Conservation (phyloP, 2,329 filamentous ascomycete genomes). For the Nigrospora oryzae region DNA sequence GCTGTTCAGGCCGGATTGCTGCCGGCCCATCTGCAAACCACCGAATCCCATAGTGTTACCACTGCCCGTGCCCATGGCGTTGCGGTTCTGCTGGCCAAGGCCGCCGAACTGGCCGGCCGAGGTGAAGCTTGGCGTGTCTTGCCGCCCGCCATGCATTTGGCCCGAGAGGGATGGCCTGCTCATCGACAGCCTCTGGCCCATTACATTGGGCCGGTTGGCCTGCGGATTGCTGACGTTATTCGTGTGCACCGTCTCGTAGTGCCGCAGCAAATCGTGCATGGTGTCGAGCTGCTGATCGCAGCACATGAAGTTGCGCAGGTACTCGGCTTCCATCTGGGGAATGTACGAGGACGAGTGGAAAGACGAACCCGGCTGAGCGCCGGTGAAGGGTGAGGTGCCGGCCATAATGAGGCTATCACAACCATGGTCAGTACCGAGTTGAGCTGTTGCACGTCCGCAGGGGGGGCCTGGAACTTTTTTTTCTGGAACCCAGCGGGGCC, state of each 20-base stretch:
- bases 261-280: conserved; percentile 88
- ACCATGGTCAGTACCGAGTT: conserved; percentile 18
- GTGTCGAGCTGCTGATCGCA: conserved; percentile 85
- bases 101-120: conserved; percentile 13
- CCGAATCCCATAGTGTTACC: conserved; percentile 14
- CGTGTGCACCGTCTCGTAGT: conserved; percentile 96
- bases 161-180: conserved; percentile 15
- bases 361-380: conserved; percentile 77
- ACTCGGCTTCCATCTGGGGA: conserved; percentile 92
- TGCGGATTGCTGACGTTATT: conserved; percentile 34
- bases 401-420: conserved; percentile 78
- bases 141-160: conserved; percentile 14
- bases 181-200: conserved; percentile 20
- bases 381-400: conserved; percentile 83
- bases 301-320: conserved; percentile 95
- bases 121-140: conserved; percentile 18
- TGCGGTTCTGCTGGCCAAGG: conserved; percentile 19
- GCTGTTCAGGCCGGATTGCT: conserved; percentile 14
- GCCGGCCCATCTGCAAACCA: conserved; percentile 31
- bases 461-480: no score
- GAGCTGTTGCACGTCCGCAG: background rate
- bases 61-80: conserved; percentile 5
- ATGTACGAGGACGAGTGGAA: conserved; percentile 96
- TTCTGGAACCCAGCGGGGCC: no score
- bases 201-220: conserved; percentile 16